Base-by-base conservation (phyloP, 352 stramenopile genomes). In the Globisporangium orthogonon region DNA sequence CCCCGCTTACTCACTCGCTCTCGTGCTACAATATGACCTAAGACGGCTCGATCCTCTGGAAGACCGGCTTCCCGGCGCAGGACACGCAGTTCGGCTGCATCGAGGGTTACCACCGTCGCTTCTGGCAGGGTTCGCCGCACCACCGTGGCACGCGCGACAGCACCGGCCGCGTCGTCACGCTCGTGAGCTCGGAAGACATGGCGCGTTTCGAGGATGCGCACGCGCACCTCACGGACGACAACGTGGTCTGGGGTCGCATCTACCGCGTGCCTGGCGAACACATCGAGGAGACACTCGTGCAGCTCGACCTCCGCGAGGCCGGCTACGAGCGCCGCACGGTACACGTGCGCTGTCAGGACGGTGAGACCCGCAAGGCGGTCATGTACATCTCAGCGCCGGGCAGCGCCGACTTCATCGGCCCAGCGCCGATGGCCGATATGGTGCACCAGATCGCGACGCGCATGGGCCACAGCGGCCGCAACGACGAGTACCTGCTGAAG, bases 41-140 rank as follows among this genome's bases (percentile, higher is more conserved):
- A 37, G 33, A 70, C 33, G 63, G 63, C 37, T 70, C 63, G 35
- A 70, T 70, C 37, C 31, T 71, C 10, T 73, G 65, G 65, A 73
- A 73, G 58, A 70, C 62, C 10, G 63, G 66, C n/a, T 73, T 73
- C 54, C 62, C 65, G 9, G 53, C 58, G 14, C 51, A 73, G 28
- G 62, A 70, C 39, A 67, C 65, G 18, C 47, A 45, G 43, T 73
- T 70, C 52, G 71, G 67, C 15, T 79, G 88, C 70, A 83, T 94
- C 18, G 69, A 91, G 35, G 87, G 87, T 61, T 96, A 73, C 70
- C 80, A 91, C 61, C 83, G 87, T 28, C 83, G 87, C 55, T 96
- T 96, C 69, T 96, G 86, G 86, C 87, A 96, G 61, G 85, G 87
- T 55, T 93, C 80, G 44, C 82, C 87, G 0, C 82, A 95, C 64